These are phyloP conservation scores for Coelastrella sp. DNA, from an alignment of 139 green algal genomes.

Conservation along the genomic window DNA sequence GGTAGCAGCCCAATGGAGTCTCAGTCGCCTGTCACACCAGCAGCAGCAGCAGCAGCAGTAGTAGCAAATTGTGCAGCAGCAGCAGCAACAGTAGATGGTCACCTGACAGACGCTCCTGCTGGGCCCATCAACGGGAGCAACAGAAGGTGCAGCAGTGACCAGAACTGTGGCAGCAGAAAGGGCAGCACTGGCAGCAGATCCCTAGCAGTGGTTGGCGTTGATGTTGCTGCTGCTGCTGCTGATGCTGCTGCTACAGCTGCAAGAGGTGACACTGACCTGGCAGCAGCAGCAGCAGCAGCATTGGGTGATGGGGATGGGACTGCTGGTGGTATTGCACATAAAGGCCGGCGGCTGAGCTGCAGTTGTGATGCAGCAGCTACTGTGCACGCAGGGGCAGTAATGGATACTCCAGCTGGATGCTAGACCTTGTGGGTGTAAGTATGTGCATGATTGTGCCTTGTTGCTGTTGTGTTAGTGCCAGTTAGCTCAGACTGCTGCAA, in stretches of 20 bases:
- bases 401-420: background rate
- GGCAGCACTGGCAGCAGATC: constrained; percentile 8
- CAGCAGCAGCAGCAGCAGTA: background rate
- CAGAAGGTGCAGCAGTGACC: background rate
- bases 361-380: constrained; percentile 29
- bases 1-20: no score
- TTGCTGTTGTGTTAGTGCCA: no score
- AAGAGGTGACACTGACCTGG: background rate
- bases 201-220: background rate
- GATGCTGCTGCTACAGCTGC: constrained; percentile 19
- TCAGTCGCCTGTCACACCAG: no score
- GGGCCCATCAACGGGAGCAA: background rate
- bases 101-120: background rate
- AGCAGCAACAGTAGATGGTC: background rate
- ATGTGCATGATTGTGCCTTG: no score
- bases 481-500: no score
- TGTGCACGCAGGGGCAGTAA: constrained; percentile 23
- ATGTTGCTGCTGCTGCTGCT: background rate
- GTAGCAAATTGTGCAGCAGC: background rate
- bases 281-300: background rate
- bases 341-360: constrained; percentile 13
- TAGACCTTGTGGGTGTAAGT: no score
- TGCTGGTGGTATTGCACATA: background rate
- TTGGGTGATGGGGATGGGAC: background rate
- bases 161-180: constrained; percentile 22